Evolutionary conservation across 257 asterid genomes (phyloP).

Genomic region (Perilla frutescens): DNA sequence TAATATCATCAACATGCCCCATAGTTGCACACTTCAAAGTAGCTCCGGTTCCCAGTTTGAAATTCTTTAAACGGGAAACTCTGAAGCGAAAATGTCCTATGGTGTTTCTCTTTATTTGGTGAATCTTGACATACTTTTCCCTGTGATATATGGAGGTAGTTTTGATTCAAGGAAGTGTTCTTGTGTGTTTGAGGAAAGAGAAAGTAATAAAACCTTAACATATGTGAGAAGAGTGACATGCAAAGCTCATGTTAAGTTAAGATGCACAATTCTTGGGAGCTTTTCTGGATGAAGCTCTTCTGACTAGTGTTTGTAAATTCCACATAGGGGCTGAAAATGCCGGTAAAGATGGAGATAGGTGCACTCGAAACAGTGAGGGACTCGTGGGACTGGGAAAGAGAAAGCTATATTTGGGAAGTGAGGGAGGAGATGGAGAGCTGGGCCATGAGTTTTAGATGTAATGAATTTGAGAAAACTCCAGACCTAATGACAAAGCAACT

Average conservation of each 20-base stretch:
- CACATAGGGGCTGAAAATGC: conserved; percentile 15
- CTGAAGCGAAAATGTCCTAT: no score
- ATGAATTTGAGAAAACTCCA: neutral
- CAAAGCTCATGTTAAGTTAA: neutral
- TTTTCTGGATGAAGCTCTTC: neutral
- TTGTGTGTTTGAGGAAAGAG: no score
- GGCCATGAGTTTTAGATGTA: conserved; percentile 25
- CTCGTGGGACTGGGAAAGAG: conserved; percentile 50
- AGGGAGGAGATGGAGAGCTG: conserved; percentile 45
- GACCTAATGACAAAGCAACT: neutral
- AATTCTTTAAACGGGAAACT: no score
- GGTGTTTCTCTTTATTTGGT: no score
- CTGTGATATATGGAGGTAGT: neutral
- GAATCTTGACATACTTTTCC: neutral
- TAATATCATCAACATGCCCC: no score
- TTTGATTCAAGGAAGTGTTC: neutral
- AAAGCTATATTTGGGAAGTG: conserved; percentile 50
- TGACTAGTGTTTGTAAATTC: neutral
- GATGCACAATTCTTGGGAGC: neutral
- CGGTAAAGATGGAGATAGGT: conserved; percentile 9
- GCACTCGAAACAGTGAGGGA: conserved; percentile 23
- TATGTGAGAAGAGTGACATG: neutral
- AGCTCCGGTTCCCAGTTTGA: no score
- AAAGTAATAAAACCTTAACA: no score
- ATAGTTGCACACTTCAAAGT: no score